Base-by-base conservation (phyloP, 139 green algal species). In the Haematococcus sp. region DNA sequence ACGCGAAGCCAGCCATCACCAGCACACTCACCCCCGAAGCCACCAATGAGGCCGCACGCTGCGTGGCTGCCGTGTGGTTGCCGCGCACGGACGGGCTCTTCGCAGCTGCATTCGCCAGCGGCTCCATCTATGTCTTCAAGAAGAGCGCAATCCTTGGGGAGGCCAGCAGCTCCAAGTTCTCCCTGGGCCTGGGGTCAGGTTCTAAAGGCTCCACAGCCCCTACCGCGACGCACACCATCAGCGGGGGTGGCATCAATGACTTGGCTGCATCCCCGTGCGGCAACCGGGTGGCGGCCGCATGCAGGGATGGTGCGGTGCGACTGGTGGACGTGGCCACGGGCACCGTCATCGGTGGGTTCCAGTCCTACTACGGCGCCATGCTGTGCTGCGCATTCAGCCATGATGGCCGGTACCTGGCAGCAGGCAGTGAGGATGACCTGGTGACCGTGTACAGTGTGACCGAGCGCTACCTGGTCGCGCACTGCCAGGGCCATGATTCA, bases 341-440 rank as follows among this genome's bases (percentile, higher is more conserved):
- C 56, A 54, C 70, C 31, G 70, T 86, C 35, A 25, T 83, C 28
- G 70, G 70, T 20, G 76, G 76, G 35, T 67, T 75, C 28, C 78
- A 93, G 80, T 91, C 80, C 74, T 98, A 98, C 79, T 98, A 94
- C 76, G 94, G 94, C 30, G 90, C 87, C 16, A 74, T 93, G 56
- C 77, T 92, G 27, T 98, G 94, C 85, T 91, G 87, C 43, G 82
- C 87, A n/a, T 98, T 93, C 90, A 94, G 84, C 74, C 74, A 71
- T 9, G 93, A 98, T 67, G 85, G 87, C 3, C 35, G 66, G 13
- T 94, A 91, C 68, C 77, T 98, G 46, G 89, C 93, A 0, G 79
- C 88, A 2, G 94, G 94, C 0, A 91, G 94, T 0, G 94, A 98
- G 77, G 94, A 98, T 59, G 94, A 98, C 74, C 81, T 98, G 44